Evolutionary conservation across 2,329 filamentous ascomycete species (phyloP).

Genomic region (Raffaelea albimanens): DNA sequence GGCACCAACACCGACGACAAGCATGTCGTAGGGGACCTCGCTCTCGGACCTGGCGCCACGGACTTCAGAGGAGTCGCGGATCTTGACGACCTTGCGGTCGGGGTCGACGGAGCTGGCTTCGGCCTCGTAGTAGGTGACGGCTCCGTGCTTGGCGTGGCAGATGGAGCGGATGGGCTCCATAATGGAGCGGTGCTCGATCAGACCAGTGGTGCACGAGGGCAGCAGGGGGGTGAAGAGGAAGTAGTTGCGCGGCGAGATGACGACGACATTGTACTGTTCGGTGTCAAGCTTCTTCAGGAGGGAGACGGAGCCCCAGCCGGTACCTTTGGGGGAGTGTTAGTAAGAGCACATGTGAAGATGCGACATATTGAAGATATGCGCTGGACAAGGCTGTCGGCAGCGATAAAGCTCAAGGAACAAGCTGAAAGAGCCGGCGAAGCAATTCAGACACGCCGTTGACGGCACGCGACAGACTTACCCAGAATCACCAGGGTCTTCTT

Average conservation of each 20-base stretch:
- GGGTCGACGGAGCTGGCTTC: constrained; percentile 94
- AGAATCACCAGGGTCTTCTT: constrained; percentile 98
- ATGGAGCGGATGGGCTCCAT: constrained; percentile 99
- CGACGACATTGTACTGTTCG: constrained; percentile 97
- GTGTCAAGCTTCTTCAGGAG: constrained; percentile 98
- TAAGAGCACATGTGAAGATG: constrained; percentile 1
- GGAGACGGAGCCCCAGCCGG: constrained; percentile 91
- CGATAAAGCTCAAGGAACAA: neutral
- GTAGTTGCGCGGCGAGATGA: constrained; percentile 97
- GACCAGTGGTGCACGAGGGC: constrained; percentile 93
- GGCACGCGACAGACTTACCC: too few relatives aligned
- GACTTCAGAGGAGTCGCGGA: constrained; percentile 87
- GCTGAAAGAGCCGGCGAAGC: neutral
- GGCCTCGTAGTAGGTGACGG: constrained; percentile 95
- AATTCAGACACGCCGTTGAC: neutral
- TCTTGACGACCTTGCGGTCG: constrained; percentile 77
- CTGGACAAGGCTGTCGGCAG: neutral
- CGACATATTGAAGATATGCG: constrained; percentile 10
- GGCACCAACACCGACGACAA: constrained; percentile 92
- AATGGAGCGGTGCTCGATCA: constrained; percentile 97
- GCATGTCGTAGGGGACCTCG: constrained; percentile 94
- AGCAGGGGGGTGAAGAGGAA: constrained; percentile 98
- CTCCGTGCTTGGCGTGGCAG: constrained; percentile 84
- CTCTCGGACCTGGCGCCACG: constrained; percentile 74
- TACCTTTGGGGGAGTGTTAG: constrained; percentile 46